Evolutionary conservation across 2,329 filamentous ascomycete species (phyloP).

Genomic region (Volutella citrinella): DNA sequence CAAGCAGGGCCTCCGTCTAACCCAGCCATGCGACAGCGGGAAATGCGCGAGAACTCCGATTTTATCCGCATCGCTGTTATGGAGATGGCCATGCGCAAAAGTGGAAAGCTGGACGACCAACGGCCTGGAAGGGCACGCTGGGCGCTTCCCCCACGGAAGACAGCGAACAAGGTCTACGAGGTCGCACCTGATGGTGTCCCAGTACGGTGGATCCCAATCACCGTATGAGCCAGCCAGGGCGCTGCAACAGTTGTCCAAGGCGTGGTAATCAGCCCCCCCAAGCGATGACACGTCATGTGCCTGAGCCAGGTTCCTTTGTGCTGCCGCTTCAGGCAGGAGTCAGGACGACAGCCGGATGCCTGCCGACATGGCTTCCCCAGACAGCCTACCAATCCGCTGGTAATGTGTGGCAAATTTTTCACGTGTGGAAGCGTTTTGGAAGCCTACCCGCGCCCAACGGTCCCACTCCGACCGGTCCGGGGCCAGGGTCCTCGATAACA

Average conservation of each 20-base stretch:
- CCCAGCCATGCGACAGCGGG: constrained; percentile 57
- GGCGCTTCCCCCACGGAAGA: constrained; percentile 63
- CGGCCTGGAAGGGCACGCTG: constrained; percentile 66
- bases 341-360: constrained; percentile 13
- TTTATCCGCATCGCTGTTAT: constrained; percentile 70
- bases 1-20: constrained; percentile 34
- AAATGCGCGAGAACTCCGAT: constrained; percentile 67
- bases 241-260: constrained; percentile 6
- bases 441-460: constrained; percentile 14
- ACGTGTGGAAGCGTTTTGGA: constrained; percentile 25
- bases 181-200: constrained; percentile 58
- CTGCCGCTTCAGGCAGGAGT: constrained; percentile 19
- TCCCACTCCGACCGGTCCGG: constrained; percentile 17
- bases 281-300: constrained; percentile 24
- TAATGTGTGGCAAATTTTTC: constrained; percentile 27
- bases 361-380: constrained; percentile 9
- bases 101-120: constrained; percentile 63
- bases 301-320: constrained; percentile 24
- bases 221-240: constrained; percentile 17
- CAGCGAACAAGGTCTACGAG: constrained; percentile 51
- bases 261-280: constrained; percentile 5
- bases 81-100: constrained; percentile 69
- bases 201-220: constrained; percentile 51
- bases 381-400: constrained; percentile 20
- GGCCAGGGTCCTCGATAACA: too few species aligned